phyloP scores from a whole-genome alignment of 495 filamentous ascomycete genomes.

The Penicillium silybi region DNA sequence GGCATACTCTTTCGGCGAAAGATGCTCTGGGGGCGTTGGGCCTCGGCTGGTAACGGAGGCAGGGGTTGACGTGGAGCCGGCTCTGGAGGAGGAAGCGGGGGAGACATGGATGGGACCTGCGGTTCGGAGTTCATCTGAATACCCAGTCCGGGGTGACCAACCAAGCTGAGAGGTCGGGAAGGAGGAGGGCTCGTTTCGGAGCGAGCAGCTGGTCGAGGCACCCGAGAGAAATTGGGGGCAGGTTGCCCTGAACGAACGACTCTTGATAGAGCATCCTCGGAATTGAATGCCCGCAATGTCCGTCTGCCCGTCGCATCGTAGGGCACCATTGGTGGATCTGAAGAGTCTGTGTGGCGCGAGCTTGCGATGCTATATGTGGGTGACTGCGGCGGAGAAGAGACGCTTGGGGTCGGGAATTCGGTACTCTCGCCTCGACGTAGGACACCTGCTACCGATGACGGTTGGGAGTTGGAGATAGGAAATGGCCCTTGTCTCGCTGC shows the following conservation, averaged over 20 bases:
- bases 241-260: conserved; percentile 13
- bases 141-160: conserved; percentile 14
- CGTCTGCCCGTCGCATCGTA: conserved; percentile 11
- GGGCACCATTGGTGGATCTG: conserved; percentile 11
- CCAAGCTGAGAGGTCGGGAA: conserved; percentile 18
- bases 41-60: conserved; percentile 1
- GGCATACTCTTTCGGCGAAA: conserved; percentile 54
- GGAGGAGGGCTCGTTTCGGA: conserved; percentile 12
- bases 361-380: conserved; percentile 32
- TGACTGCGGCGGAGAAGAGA: conserved; percentile 38
- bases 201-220: conserved; percentile 12
- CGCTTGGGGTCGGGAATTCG: conserved; percentile 20
- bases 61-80: conserved; percentile 8
- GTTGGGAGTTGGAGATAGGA: conserved; percentile 14
- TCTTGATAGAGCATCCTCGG: conserved; percentile 31
- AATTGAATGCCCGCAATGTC: conserved; percentile 31
- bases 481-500: conserved; percentile 18
- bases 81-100: conserved; percentile 1
- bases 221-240: conserved; percentile 21
- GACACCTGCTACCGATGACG: conserved; percentile 16
- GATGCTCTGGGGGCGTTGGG: conserved; percentile 13
- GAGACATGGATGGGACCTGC: background rate
- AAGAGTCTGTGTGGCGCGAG: conserved; percentile 17
- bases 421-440: conserved; percentile 14
- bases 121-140: conserved; percentile 9